Evolutionary conservation across 1,284 basidiomycete species (phyloP).

Genomic region (Flammula alnicola): DNA sequence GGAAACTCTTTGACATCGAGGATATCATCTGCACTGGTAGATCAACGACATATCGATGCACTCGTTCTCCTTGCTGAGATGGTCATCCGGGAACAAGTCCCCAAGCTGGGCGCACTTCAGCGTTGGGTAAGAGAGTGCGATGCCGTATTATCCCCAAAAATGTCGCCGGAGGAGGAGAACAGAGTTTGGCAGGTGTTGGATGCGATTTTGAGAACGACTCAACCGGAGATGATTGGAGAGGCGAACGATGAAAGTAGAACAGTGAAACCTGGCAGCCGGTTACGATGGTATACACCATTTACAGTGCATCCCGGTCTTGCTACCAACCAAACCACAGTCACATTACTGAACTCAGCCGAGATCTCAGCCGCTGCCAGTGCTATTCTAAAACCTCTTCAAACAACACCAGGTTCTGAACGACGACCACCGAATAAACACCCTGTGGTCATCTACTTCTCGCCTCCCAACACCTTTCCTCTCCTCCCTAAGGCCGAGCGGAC

Average conservation of each 20-base stretch:
- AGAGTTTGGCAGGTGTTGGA: slow-evolving; percentile 50
- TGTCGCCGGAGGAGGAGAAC: slow-evolving; percentile 36
- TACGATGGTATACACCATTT: slow-evolving; percentile 37
- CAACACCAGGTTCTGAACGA: slow-evolving; percentile 43
- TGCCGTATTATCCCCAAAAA: slow-evolving; percentile 42
- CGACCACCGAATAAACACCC: slow-evolving; percentile 54
- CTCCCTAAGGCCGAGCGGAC: slow-evolving; percentile 22
- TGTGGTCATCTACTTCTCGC: slow-evolving; percentile 49
- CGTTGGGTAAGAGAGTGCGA: slow-evolving; percentile 63
- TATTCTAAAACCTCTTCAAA: slow-evolving; percentile 32
- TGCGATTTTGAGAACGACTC: slow-evolving; percentile 52
- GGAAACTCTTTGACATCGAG: slow-evolving; percentile 47
- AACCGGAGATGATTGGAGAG: slow-evolving; percentile 34
- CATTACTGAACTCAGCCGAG: slow-evolving; percentile 17
- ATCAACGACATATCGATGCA: slow-evolving; percentile 48
- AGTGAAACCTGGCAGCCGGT: slow-evolving; percentile 28
- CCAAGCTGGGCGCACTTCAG: slow-evolving; percentile 60
- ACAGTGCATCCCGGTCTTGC: slow-evolving; percentile 23
- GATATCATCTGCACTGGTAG: slow-evolving; percentile 49
- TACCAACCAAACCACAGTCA: not conserved
- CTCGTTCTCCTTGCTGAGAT: slow-evolving; percentile 58
- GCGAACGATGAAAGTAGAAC: slow-evolving; percentile 27
- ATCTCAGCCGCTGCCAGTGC: slow-evolving; percentile 19
- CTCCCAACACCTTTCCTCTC: slow-evolving; percentile 44
- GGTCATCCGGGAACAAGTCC: slow-evolving; percentile 48